Base-by-base conservation (phyloP, 2,329 filamentous ascomycete genomes). In the Fusarium sp. region DNA sequence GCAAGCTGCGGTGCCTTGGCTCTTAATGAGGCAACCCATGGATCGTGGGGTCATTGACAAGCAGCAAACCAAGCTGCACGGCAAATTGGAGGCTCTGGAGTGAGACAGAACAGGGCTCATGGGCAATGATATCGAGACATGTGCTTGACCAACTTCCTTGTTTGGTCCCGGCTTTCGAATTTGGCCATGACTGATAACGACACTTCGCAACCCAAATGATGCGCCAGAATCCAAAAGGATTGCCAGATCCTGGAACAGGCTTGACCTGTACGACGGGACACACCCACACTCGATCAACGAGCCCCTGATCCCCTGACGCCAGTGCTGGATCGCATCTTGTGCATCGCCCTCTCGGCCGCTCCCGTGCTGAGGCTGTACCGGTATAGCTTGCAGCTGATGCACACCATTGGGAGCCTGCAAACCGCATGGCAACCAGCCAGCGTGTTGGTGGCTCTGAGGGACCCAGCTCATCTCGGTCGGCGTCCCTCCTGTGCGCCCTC, bases 321-420 rank as follows among this genome's bases (percentile, higher is more conserved):
- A 65, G 63, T 76, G 69, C 76, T 69, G 70, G 67, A 78, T 78
- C 74, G 68, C 67, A 74, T 78, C 73, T 76, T 71, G 75, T 76
- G 68, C 72, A 72, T 73, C 61, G 65, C 61, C 61, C 60, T 59
- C 62, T 77, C 67, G 74, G 73, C 68, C 74, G 73, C 73, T 74
- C 75, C 76, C 75, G 77, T 70, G 56, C 67, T 64, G 54, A 75
- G 64, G 69, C 69, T 50, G 54, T 48, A 62, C 41, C 64, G 64
- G 67, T 71, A 71, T 73, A 72, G 35, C 56, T 61, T 68, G 56
- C 58, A 69, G 66, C 68, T 68, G 64, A 75, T 68, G 67, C 64
- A 69, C 65, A 67, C 65, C 67, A 63, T 65, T 60, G 67, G 64
- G 33, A 66, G 58, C 62, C 61, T 58, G 58, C 59, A 58, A 52